Conservation (phyloP, 306 rosid genomes). For the Cucurbita ficifolia region DNA sequence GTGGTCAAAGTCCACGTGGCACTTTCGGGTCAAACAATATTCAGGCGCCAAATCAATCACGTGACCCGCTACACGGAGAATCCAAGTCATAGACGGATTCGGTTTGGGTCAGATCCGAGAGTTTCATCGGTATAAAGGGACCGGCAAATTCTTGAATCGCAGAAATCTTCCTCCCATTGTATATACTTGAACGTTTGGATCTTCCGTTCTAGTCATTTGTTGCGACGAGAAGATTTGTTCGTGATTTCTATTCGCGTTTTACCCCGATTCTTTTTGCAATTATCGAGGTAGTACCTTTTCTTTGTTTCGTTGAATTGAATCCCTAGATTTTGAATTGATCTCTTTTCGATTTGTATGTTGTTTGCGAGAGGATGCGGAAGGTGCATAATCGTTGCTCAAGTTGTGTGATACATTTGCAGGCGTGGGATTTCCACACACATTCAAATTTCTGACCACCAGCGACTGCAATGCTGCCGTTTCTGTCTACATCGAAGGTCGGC, state of each 20-base stretch:
- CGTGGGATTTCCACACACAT: neutral
- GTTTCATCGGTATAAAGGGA: neutral
- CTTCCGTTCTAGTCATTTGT: neutral
- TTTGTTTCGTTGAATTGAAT: neutral
- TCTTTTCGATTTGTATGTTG: neutral
- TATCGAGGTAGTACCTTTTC: neutral
- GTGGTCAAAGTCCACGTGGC: neutral
- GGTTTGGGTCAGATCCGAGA: neutral
- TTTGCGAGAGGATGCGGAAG: neutral
- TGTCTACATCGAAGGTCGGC: constrained; percentile 42
- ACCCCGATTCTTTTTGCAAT: neutral
- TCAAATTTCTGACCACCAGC: constrained; percentile 8
- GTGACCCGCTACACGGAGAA: neutral
- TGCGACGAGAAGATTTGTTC: neutral
- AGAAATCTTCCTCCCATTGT: neutral
- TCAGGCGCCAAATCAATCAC: neutral
- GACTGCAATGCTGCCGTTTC: constrained; percentile 51
- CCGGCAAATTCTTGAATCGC: neutral
- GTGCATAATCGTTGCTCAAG: neutral
- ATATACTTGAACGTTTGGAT: neutral
- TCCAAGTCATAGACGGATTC: neutral
- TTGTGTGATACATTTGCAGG: neutral
- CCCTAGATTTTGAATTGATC: neutral
- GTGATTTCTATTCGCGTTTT: neutral
- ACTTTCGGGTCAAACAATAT: neutral